Percentiles rank a stretch among this genome's conserved stretches.
These are phyloP conservation scores for Fusarium lateritium DNA, from an alignment of 2,329 filamentous ascomycete genomes.

Conservation along the genomic window DNA sequence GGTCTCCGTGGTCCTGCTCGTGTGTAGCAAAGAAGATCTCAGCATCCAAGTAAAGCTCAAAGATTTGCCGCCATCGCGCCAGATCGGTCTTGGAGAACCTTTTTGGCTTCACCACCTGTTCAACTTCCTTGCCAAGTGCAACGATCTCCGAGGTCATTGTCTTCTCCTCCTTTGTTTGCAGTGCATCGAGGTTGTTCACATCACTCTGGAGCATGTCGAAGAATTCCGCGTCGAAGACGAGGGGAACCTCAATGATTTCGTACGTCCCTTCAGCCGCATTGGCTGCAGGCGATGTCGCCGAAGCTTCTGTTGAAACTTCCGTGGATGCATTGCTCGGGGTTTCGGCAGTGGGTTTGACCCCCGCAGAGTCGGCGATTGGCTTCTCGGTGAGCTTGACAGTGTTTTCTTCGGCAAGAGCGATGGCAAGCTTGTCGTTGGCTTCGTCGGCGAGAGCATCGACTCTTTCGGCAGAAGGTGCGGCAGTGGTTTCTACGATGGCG, in stretches of 20 bases:
- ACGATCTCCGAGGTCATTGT: conserved; percentile 75
- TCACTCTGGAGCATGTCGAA: conserved; percentile 82
- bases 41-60: conserved; percentile 84
- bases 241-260: conserved; percentile 76
- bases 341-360: neutral
- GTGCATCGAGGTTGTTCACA: conserved; percentile 75
- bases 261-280: conserved; percentile 35
- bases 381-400: neutral
- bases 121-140: conserved; percentile 75
- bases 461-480: conserved; percentile 4
- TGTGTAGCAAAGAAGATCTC: conserved; percentile 86
- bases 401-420: conserved; percentile 8
- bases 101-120: conserved; percentile 74
- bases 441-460: conserved; percentile 31
- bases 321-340: neutral
- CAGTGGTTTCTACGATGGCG: conserved; percentile 3
- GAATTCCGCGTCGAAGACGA: conserved; percentile 84
- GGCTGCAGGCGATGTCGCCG: neutral
- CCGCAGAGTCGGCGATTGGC: neutral
- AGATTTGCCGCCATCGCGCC: conserved; percentile 83
- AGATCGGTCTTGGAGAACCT: conserved; percentile 76
- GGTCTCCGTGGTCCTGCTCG: conserved; percentile 78
- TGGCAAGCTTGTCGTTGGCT: conserved; percentile 21
- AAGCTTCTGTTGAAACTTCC: neutral
- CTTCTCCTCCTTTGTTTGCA: conserved; percentile 77